Percentiles rank a stretch among this genome's conserved stretches.
These are phyloP conservation scores for Dalbergia oliveri DNA, from an alignment of 306 rosid species.

Conservation along the genomic window DNA sequence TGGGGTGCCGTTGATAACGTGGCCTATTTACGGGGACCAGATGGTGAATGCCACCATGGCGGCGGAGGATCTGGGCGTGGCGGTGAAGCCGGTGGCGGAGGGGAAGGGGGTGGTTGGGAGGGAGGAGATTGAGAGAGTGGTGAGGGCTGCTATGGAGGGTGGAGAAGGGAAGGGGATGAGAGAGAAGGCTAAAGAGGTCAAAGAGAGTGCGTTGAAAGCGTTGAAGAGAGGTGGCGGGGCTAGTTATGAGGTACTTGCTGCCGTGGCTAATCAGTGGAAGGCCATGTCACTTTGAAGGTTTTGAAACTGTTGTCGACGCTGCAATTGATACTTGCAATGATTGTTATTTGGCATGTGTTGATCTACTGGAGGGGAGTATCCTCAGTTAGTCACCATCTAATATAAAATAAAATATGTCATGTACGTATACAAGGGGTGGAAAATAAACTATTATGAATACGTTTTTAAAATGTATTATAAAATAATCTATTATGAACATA, in stretches of 20 bases:
- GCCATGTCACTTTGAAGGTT: not conserved
- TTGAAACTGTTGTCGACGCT: too few relatives aligned
- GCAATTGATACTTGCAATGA: too few relatives aligned
- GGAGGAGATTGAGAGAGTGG: conserved; percentile 52
- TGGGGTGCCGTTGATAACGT: conserved; percentile 57
- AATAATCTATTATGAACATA: too few relatives aligned
- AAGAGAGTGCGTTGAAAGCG: conserved; percentile 40
- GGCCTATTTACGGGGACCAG: conserved; percentile 64
- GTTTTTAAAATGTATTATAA: too few relatives aligned
- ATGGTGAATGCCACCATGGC: conserved; percentile 51
- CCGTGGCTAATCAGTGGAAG: conserved; percentile 27
- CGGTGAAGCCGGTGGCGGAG: not conserved
- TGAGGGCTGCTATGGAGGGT: conserved; percentile 49
- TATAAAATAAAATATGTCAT: too few relatives aligned
- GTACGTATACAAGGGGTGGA: too few relatives aligned
- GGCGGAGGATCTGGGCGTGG: conserved; percentile 53
- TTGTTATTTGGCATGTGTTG: too few relatives aligned
- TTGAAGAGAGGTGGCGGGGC: conserved; percentile 9
- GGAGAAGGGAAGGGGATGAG: conserved; percentile 48
- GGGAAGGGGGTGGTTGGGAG: conserved; percentile 17
- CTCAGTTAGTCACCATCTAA: too few relatives aligned
- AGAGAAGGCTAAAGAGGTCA: conserved; percentile 14
- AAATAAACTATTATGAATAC: too few relatives aligned
- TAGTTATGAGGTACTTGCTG: conserved; percentile 39
- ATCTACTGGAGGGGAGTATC: too few relatives aligned